Evolutionary conservation across 1,284 basidiomycete genomes (phyloP).

Genomic region (Cutaneotrichosporon sp.): DNA sequence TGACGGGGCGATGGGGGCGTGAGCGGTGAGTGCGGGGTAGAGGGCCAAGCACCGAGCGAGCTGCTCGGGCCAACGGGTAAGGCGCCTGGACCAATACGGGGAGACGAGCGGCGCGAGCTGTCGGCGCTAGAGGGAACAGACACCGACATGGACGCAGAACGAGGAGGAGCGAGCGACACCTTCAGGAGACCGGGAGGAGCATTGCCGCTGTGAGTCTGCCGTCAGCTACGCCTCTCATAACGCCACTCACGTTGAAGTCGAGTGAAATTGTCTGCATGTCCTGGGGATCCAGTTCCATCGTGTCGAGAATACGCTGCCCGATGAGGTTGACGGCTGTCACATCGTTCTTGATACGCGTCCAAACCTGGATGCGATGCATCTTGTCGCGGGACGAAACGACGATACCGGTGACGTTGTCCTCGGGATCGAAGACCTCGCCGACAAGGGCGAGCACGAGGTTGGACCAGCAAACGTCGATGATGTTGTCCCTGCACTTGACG

Average conservation of each 20-base stretch:
- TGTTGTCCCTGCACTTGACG: conserved; percentile 61
- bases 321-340: conserved; percentile 71
- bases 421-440: conserved; percentile 77
- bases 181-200: too few relatives aligned
- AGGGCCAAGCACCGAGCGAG: conserved; percentile 4
- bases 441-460: conserved; percentile 87
- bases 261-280: conserved; percentile 75
- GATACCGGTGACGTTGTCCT: conserved; percentile 80
- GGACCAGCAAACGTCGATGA: conserved; percentile 83
- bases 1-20: conserved; percentile 6
- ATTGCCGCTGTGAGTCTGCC: too few relatives aligned
- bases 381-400: conserved; percentile 82
- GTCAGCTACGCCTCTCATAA: too few relatives aligned
- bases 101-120: background rate
- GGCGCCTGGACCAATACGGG: background rate
- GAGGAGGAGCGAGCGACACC: background rate
- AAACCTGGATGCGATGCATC: conserved; percentile 82
- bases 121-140: background rate
- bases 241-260: conserved; percentile 69
- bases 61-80: background rate
- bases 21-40: background rate
- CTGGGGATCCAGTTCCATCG: conserved; percentile 51
- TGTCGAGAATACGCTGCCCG: conserved; percentile 71
- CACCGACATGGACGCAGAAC: background rate
- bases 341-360: conserved; percentile 77